phyloP scores from a whole-genome alignment of 495 filamentous ascomycete genomes.

The Penicillium alfredii region DNA sequence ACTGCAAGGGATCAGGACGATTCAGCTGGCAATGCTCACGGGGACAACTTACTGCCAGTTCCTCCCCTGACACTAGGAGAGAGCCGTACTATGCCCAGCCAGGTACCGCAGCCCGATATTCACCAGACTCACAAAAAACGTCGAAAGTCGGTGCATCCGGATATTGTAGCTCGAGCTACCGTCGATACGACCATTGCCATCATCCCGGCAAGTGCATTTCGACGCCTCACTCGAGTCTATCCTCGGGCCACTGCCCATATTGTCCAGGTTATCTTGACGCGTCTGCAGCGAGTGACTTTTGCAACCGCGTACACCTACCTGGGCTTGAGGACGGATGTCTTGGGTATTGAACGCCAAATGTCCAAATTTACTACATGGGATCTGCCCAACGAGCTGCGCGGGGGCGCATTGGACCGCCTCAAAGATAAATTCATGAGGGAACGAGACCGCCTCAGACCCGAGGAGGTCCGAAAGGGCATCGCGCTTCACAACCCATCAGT shows the following conservation, averaged over 20 bases:
- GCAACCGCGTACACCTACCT: conserved; percentile 91
- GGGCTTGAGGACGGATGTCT: conserved; percentile 81
- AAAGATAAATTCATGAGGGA: conserved; percentile 92
- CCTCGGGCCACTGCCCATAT: conserved; percentile 96
- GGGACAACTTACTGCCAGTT: conserved; percentile 45
- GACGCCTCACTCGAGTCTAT: conserved; percentile 88
- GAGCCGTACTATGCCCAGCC: conserved; percentile 20
- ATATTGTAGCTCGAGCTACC: conserved; percentile 93
- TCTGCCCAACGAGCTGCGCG: conserved; percentile 85
- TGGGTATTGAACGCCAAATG: conserved; percentile 87
- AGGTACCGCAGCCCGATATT: conserved; percentile 7
- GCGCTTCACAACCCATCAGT: conserved; percentile 81
- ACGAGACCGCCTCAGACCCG: conserved; percentile 72
- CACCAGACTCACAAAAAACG: conserved; percentile 19
- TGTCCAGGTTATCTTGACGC: conserved; percentile 90
- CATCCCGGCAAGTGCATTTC: conserved; percentile 92
- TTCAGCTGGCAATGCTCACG: conserved; percentile 14
- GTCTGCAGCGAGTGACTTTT: conserved; percentile 90
- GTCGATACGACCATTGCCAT: conserved; percentile 98
- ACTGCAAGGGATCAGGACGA: conserved; percentile 14
- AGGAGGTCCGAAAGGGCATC: conserved; percentile 89
- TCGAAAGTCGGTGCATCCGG: conserved; percentile 82
- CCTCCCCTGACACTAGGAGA: conserved; percentile 71
- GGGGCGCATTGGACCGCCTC: conserved; percentile 72
- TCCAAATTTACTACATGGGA: conserved; percentile 87